phyloP scores from a whole-genome alignment of 768 basidiomycete species.

The Tylopilus felleus region DNA sequence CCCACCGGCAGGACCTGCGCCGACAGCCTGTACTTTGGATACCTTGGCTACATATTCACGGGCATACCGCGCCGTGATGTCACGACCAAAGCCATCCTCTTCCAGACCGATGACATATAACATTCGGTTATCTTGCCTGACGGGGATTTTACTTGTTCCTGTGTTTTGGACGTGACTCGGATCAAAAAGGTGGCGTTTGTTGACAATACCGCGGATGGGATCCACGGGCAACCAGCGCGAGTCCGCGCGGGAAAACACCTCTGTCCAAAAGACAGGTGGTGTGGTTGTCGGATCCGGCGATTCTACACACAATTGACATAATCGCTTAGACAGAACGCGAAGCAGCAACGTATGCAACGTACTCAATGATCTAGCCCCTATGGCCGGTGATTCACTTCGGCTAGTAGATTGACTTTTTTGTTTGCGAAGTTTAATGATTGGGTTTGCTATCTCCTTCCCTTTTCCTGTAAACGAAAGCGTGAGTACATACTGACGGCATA shows the following conservation, averaged over 20 bases:
- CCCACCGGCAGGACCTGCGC: conserved; percentile 45
- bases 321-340: conserved; percentile 19
- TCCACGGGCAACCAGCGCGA: conserved; percentile 92
- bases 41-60: conserved; percentile 76
- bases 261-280: conserved; percentile 94
- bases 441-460: conserved; percentile 54
- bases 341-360: conserved; percentile 9
- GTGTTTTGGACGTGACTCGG: conserved; percentile 43
- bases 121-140: conserved; percentile 72
- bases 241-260: conserved; percentile 92
- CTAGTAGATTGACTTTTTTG: conserved; percentile 47
- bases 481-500: conserved; percentile 5
- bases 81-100: conserved; percentile 89
- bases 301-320: conserved; percentile 24
- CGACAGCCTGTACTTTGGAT: conserved; percentile 70
- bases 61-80: conserved; percentile 90
- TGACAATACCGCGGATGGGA: conserved; percentile 75
- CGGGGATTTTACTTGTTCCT: conserved; percentile 10
- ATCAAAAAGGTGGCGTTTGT: conserved; percentile 79
- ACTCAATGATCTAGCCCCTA: conserved; percentile 18
- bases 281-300: conserved; percentile 52
- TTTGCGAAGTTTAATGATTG: conserved; percentile 58
- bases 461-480: conserved; percentile 39
- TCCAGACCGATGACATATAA: conserved; percentile 92
- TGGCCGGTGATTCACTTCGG: conserved; percentile 32